phyloP scores from a whole-genome alignment of 257 asterid species.

The Petunia axillaris region DNA sequence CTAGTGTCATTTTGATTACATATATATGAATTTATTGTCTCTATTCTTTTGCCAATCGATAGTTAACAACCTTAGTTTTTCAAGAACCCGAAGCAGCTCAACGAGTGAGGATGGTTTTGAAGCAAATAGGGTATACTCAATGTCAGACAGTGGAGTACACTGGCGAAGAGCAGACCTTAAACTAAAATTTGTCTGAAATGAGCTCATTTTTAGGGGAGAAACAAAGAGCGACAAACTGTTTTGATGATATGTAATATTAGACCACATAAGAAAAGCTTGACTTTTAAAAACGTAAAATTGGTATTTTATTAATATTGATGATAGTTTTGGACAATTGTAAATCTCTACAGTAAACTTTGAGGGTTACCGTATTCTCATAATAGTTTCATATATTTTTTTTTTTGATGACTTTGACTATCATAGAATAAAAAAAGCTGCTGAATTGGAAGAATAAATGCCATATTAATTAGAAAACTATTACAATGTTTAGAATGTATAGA shows the following conservation, averaged over 20 bases:
- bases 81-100: not conserved
- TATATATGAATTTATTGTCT: not conserved
- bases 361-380: not conserved
- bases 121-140: not conserved
- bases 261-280: not conserved
- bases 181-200: not conserved
- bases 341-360: not conserved
- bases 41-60: not conserved
- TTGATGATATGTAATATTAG: not conserved
- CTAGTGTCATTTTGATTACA: too few species aligned
- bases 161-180: too few species aligned
- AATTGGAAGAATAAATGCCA: not conserved
- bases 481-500: not conserved
- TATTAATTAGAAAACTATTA: not conserved
- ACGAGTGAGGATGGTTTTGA: not conserved
- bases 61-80: not conserved
- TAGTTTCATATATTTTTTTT: not conserved
- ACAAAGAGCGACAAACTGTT: not conserved
- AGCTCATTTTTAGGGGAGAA: not conserved
- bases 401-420: not conserved
- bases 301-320: not conserved
- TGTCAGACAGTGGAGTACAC: too few species aligned
- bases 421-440: not conserved
- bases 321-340: not conserved
- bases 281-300: not conserved